A percentile compares a stretch with the other conserved stretches of the same genome.
Conservation (phyloP, 2,329 filamentous ascomycete species). For the Neurospora sp. region DNA sequence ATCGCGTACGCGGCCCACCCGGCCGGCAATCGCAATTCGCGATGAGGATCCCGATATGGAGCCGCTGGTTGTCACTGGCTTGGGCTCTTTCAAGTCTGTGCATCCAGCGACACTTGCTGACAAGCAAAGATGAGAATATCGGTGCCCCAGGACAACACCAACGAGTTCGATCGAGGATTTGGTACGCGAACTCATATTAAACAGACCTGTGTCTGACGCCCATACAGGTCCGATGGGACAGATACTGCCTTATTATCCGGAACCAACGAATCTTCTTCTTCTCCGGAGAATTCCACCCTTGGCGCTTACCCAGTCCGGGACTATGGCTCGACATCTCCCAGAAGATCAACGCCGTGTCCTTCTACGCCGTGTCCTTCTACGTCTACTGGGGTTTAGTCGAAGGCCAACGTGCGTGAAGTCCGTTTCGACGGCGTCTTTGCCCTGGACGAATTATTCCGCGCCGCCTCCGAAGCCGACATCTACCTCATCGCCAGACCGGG, state of each 20-base stretch:
- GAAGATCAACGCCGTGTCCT: constrained; percentile 64
- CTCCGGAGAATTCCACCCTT: constrained; percentile 60
- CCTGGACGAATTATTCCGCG: constrained; percentile 60
- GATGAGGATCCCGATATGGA: neutral
- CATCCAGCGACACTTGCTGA: neutral
- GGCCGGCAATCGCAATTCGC: neutral
- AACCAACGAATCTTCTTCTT: constrained; percentile 60
- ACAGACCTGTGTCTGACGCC: neutral
- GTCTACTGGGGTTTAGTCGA: constrained; percentile 63
- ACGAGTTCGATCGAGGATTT: neutral
- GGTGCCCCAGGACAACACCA: neutral
- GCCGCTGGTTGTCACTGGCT: neutral
- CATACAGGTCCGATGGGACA: constrained; percentile 50
- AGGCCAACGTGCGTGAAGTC: constrained; percentile 54
- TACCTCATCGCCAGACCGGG: constrained; percentile 49
- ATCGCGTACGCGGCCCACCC: neutral
- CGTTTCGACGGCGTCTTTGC: constrained; percentile 57
- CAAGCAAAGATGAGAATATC: neutral
- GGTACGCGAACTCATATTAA: neutral
- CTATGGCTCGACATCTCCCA: constrained; percentile 58
- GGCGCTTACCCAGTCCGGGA: constrained; percentile 25
- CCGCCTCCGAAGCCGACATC: constrained; percentile 55
- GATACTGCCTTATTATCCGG: constrained; percentile 54
- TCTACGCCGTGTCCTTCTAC: constrained; percentile 64
- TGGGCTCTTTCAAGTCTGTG: neutral